Evolutionary conservation across 1,284 basidiomycete species (phyloP), one percentile per base, ranked within the genome.

Genomic region (Trichosporon coremiiforme): DNA sequence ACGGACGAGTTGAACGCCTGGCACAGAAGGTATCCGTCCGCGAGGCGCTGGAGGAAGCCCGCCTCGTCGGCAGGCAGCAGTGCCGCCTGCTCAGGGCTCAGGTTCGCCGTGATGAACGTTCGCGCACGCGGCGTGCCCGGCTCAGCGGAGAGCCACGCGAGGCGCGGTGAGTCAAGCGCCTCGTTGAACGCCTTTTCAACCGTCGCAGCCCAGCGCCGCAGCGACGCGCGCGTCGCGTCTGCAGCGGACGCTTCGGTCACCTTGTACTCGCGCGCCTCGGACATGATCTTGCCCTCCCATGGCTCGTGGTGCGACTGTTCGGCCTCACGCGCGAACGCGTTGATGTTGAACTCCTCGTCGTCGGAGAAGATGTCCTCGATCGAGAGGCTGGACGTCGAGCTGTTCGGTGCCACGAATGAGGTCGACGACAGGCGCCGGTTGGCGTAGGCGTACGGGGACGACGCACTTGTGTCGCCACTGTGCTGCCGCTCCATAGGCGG

Each of bases 281-380:
- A 20, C 2, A 75, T 68, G 41, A 84, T 74, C n/a, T 79, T 70
- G 66, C 83, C 82, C 67, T 84, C 82, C 83, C 83, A 84, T 5
- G 78, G 76, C 47, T 66, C 41, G 29, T 75, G 74, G 33, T 73
- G 67, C 13, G 69, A 55, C 17, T 72, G 67, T 35, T 75, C 73
- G 1, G 74, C 73, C 35, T 72, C 70, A 15, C 71, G 74, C 7
- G 76, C 78, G 2, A 77, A 64, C 5, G 71, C 76, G 69, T 80
- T 83, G 57, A 83, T 71, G 69, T 77, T 80, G 71, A 77, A 81
- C 45, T 82, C 79, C 15, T 82, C 80, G 36, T 80, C 77, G 9
- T 82, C 82, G 10, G 75, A 74, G 65, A 69, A 73, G 66, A 45
- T 63, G 36, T 71, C 72, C 6, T 69, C 71, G 33, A 64, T 53